Base-by-base conservation (phyloP, 192 early-diverging fungal genomes). In the Linnemannia elongata region DNA sequence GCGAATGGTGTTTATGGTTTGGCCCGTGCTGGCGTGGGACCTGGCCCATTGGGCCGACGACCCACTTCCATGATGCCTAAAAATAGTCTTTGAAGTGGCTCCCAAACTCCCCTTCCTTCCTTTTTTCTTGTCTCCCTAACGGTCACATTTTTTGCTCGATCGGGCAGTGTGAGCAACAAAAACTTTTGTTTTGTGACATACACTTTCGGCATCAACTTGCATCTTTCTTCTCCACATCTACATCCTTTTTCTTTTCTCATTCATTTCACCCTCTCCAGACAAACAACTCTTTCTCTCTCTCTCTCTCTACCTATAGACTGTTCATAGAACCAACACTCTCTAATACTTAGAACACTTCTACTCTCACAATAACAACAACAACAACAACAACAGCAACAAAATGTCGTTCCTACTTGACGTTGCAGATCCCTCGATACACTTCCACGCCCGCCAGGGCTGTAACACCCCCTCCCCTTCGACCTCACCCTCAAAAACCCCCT, bases 361-460 rank as follows among this genome's bases (percentile, higher is more conserved):
- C 55, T 27, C 55, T 52, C 45, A 54, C 24, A 24, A 54, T 47
- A 69, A 70, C 13, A 72, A 39, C 38, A 39, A 1, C 38, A 38
- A 39, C 38, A 39, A n/a, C n/a, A 39, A 39, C 38, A 39, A 39
- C 30, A 80, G 12, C 13, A 10, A 60, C 57, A 66, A 72, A 44
- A 85, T 85, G 83, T 80, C 83, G 30, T 76, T 85, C 54, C 74
- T 85, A 35, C 74, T 85, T 39, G 83, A 85, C 69, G 83, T 85
- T 70, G 78, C 78, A 22, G 83, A 85, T 68, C 83, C 83, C 39
- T 85, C 83, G 27, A 85, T 85, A 68, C 83, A 85, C 78, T 85
- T 85, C 36, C 78, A 72, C 69, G 83, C 83, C 41, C 83, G 83
- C 35, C 77, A 74, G 17, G 36, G 74, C 69, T 74, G 80, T 17